Conservation (phyloP, 305 asterid species). For the Rubia balearica region DNA sequence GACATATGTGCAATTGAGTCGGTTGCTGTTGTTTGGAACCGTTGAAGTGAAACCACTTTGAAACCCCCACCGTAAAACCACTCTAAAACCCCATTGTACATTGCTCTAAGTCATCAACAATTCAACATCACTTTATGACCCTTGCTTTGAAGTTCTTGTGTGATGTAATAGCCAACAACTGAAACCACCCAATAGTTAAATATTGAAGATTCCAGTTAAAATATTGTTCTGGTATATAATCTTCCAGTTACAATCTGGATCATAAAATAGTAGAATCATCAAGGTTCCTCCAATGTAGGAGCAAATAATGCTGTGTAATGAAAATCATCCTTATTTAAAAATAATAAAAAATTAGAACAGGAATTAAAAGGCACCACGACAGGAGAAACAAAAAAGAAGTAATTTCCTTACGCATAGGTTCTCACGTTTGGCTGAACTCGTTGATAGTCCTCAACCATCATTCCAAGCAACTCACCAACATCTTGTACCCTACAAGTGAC, state of each 20-base stretch:
- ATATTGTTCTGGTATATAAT: background rate
- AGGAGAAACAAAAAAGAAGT: constrained; percentile 3
- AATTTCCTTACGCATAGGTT: constrained; percentile 84
- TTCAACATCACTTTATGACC: background rate
- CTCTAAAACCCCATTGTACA: no score
- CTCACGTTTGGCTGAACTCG: constrained; percentile 96
- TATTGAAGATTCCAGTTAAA: background rate
- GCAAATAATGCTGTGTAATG: background rate
- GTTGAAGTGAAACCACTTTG: no score
- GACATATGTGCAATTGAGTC: no score
- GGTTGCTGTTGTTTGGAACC: no score
- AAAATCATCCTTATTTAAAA: background rate
- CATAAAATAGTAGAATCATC: background rate
- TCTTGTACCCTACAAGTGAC: constrained; percentile 75
- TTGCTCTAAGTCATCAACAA: no score
- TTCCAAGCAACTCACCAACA: constrained; percentile 95
- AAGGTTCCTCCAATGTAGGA: background rate
- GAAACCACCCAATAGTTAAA: background rate
- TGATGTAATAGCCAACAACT: background rate
- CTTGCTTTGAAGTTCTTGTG: background rate
- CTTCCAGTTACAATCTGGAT: constrained; percentile 2
- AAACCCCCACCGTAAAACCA: no score
- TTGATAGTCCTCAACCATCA: constrained; percentile 96
- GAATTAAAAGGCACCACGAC: background rate
- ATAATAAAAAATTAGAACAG: background rate